Percentiles rank a stretch among this genome's conserved stretches.
phyloP scores from a whole-genome alignment of 345 rosid species.

The Stellera chamaejasme region DNA sequence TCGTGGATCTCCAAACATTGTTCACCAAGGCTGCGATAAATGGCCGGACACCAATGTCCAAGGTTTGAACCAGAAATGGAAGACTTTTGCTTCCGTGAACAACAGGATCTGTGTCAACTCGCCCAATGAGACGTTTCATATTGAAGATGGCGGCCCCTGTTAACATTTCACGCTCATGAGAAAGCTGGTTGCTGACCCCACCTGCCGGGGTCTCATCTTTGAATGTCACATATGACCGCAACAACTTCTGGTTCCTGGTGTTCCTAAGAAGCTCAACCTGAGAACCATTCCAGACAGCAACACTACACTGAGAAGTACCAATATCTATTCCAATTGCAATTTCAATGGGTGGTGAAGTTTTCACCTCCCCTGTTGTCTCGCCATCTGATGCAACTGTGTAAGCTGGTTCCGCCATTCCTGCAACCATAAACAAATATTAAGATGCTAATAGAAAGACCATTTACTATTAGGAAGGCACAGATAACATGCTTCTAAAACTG shows the following conservation, averaged over 20 bases:
- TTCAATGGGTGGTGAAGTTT: constrained; percentile 56
- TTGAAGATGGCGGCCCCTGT: constrained; percentile 88
- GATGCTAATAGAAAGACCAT: too few relatives aligned
- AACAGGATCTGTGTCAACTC: constrained; percentile 77
- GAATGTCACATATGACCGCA: constrained; percentile 73
- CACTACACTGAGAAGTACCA: constrained; percentile 83
- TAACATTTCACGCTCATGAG: constrained; percentile 68
- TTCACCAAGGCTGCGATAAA: constrained; percentile 73
- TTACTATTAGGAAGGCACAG: too few relatives aligned
- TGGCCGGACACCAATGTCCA: constrained; percentile 79
- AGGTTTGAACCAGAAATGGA: constrained; percentile 82
- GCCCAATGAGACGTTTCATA: constrained; percentile 85
- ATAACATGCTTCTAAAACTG: too few relatives aligned
- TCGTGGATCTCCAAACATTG: constrained; percentile 79
- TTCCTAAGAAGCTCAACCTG: constrained; percentile 73
- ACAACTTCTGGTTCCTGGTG: constrained; percentile 61
- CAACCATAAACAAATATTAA: background rate
- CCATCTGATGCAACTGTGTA: constrained; percentile 86
- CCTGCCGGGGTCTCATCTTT: constrained; percentile 66
- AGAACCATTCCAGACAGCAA: constrained; percentile 82
- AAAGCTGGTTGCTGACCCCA: constrained; percentile 67
- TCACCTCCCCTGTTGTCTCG: constrained; percentile 73
- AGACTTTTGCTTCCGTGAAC: constrained; percentile 65
- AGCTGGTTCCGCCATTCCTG: constrained; percentile 68
- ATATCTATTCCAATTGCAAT: constrained; percentile 81